These are phyloP conservation scores for Metschnikowia chrysomelidarum DNA, from an alignment of 805 yeast genomes.

Conservation along the genomic window DNA sequence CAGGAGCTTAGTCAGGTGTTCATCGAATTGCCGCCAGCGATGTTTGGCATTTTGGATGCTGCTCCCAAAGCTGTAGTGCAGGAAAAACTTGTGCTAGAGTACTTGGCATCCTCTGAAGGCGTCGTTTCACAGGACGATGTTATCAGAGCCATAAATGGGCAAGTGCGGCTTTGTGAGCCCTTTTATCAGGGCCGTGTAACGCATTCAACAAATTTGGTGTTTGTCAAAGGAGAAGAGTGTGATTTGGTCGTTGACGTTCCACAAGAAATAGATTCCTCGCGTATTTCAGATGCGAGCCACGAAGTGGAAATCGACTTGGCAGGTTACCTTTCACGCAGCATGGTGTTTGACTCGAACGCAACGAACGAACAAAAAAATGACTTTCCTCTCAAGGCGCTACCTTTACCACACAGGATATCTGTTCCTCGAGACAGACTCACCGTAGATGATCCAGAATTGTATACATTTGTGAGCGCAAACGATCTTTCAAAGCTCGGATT, in stretches of 20 bases:
- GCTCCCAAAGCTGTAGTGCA: slow-evolving; percentile 34
- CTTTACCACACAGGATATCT: slow-evolving; percentile 30
- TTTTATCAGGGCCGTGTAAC: slow-evolving; percentile 61
- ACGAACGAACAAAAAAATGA: background rate
- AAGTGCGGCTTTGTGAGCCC: slow-evolving; percentile 66
- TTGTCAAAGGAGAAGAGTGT: slow-evolving; percentile 43
- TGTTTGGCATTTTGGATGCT: slow-evolving; percentile 34
- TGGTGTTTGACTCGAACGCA: slow-evolving; percentile 18
- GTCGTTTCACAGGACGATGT: slow-evolving; percentile 43
- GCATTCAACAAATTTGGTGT: slow-evolving; percentile 48
- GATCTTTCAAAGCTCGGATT: slow-evolving; percentile 50
- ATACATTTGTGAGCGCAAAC: slow-evolving; percentile 41
- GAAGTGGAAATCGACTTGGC: slow-evolving; percentile 30
- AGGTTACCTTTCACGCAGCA: slow-evolving; percentile 30
- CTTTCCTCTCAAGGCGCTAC: slow-evolving; percentile 23
- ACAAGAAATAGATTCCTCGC: no score
- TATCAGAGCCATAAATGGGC: slow-evolving; percentile 46
- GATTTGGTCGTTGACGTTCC: no score
- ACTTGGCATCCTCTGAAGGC: slow-evolving; percentile 21
- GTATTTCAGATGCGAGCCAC: background rate
- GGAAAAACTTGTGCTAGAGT: slow-evolving; percentile 29
- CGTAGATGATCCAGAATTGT: slow-evolving; percentile 39
- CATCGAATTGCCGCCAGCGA: slow-evolving; percentile 43
- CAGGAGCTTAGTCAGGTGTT: slow-evolving; percentile 44
- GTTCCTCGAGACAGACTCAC: slow-evolving; percentile 22